Base-by-base conservation (phyloP, 1,139 yeast species). In the Candida glucosophila region DNA sequence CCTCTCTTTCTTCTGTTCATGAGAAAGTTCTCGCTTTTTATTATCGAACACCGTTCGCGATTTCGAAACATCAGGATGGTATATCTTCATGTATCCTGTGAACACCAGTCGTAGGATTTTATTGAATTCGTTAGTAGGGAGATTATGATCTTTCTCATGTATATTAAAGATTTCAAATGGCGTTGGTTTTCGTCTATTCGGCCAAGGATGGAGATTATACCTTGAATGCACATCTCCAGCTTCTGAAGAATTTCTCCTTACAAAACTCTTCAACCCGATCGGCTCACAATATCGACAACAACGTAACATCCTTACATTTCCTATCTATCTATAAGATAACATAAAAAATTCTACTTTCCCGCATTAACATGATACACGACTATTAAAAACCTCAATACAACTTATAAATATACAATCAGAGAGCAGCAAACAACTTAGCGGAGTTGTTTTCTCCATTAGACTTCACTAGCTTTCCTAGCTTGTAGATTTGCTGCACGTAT, bases 51-150 rank as follows among this genome's bases (percentile, higher is more conserved):
- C 41, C 5, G 37, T 44, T 10, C 51, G 35, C 9, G 44, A 43
- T 9, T 60, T 49, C 4, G 49, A 36, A 3, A 77, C 55, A 52
- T 90, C 98, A 0, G 98, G 97, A 43, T 90, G 97, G 44, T 90
- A 88, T 5, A 76, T 46, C 49, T 82, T 85, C 10, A 92, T 90
- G 29, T 76, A 67, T 29, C 68, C 63, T 39, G 68, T 66, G 47
- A 82, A 88, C 22, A 59, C 59, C 18, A 50, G 37, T 44, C 78
- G 77, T 30, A 88, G 47, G 13, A 50, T 39, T 25, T 54, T 49
- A 39, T 67, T 58, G 36, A 73, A 56, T n/a, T 57, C 52, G 8
- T 51, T 36, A 11, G 44, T 49, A 14, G 47, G 43, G 14, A 44
- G 32, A 14, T 32, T 44, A 22, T 35, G 33, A 11, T 49, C 50